Conservation (phyloP, 2,329 filamentous ascomycete species). For the Ascochyta viciae-villosae region DNA sequence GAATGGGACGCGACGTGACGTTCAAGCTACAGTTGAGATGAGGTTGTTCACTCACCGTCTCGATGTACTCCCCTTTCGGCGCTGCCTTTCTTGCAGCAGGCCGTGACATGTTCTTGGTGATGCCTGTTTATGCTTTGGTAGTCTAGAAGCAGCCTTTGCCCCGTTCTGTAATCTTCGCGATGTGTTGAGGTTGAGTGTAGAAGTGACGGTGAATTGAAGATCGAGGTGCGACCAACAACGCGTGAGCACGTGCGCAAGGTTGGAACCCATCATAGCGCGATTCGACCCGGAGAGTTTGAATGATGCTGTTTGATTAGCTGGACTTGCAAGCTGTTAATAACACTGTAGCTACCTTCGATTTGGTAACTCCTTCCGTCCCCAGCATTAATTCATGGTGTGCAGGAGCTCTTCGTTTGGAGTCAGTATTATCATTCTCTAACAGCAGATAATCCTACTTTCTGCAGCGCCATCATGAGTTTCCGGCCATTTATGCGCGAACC, state of each 20-base stretch:
- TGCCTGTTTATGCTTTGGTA: neutral
- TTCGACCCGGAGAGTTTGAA: too few species aligned
- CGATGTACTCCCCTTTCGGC: conserved; percentile 91
- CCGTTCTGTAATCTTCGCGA: neutral
- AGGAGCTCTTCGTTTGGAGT: too few species aligned
- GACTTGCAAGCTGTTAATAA: too few species aligned
- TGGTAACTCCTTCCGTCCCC: too few species aligned
- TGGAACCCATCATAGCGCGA: neutral
- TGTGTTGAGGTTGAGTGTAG: conserved; percentile 2
- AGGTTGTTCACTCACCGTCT: conserved; percentile 68
- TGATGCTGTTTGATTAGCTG: too few species aligned
- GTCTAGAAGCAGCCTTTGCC: too few species aligned
- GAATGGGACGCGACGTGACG: neutral
- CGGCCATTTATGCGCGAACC: too few species aligned
- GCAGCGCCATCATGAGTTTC: too few species aligned
- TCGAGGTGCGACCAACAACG: conserved; percentile 18
- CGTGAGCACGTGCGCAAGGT: conserved; percentile 11
- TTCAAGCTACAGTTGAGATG: neutral
- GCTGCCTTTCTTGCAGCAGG: conserved; percentile 61
- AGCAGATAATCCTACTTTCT: too few species aligned
- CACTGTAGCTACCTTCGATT: too few species aligned
- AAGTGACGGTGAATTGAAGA: conserved; percentile 9
- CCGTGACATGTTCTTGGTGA: conserved; percentile 47
- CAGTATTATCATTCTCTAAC: too few species aligned
- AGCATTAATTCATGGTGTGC: too few species aligned